A percentile compares a stretch with the other conserved stretches of the same genome.
Evolutionary conservation across 1,284 basidiomycete genomes (phyloP).

Genomic region (Xanthoconium separans): DNA sequence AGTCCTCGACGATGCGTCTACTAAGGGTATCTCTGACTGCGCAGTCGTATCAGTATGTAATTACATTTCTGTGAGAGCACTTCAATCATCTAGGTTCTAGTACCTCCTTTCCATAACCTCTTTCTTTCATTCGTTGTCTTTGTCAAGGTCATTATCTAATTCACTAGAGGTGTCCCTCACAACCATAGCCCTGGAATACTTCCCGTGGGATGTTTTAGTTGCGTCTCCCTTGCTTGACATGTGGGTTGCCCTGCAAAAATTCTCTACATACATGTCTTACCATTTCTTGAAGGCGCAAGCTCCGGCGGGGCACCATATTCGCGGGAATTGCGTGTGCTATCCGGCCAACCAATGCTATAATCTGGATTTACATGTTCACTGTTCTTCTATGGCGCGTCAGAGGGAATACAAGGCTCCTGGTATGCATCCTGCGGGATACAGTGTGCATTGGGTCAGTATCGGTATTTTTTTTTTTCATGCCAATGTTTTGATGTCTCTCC

Average conservation of each 20-base stretch:
- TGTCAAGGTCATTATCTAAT: constrained; percentile 91
- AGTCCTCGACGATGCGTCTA: constrained; percentile 59
- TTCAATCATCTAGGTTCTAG: constrained; percentile 40
- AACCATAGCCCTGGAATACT: constrained; percentile 75
- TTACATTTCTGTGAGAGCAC: background rate
- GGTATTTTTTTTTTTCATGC: background rate
- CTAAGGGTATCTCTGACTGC: constrained; percentile 12
- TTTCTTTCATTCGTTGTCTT: constrained; percentile 82
- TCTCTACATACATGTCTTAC: constrained; percentile 8
- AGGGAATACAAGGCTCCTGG: constrained; percentile 29
- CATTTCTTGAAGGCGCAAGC: constrained; percentile 27
- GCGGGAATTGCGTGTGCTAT: constrained; percentile 80
- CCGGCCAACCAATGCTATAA: constrained; percentile 82
- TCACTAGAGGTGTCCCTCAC: constrained; percentile 89
- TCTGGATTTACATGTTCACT: constrained; percentile 76
- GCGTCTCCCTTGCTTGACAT: constrained; percentile 17
- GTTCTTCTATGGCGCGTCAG: constrained; percentile 52
- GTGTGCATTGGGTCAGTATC: constrained; percentile 43
- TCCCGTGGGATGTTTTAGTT: constrained; percentile 63
- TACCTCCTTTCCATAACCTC: constrained; percentile 81
- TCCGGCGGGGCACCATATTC: constrained; percentile 45
- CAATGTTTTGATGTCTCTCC: constrained; percentile 9
- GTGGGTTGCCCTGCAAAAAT: constrained; percentile 13
- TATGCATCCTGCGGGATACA: constrained; percentile 39
- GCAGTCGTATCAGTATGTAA: constrained; percentile 63